Base-by-base conservation (phyloP, 2,329 filamentous ascomycete genomes). In the Akanthomyces uredinophilus region DNA sequence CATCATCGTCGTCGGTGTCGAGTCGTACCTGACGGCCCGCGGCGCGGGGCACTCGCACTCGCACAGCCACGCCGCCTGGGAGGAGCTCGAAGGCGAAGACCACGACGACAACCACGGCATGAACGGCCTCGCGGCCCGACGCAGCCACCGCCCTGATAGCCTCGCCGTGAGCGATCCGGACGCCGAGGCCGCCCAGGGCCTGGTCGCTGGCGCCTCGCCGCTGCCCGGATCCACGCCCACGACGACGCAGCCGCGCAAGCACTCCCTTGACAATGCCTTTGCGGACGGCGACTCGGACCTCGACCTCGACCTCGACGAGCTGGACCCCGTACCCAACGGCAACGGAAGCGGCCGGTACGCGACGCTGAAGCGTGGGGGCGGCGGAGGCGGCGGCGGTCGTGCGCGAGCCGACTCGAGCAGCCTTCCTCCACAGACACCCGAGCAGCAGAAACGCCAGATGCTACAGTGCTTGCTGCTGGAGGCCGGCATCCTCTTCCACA, bases 401-500 rank as follows among this genome's bases (percentile, higher is more conserved):
- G 20, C 58, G 52, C 57, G 60, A 51, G 24, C 24, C 64, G 69
- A 72, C 43, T 66, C 71, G 5, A 64, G 67, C 4, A 57, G 68
- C 16, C 65, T 71, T 6, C 73, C 74, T 5, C 63, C 44, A 53
- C 66, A 67, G 64, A 78, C 73, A 43, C 71, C 83, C 53, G 81
- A 90, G 70, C 79, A 88, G 74, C 82, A 84, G 63, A 84, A 87
- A 69, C 83, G 87, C 13, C 82, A 88, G 66, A 81, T 93, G 67
- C 77, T 93, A 11, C 91, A 95, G 73, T 93, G 90, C 67, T 78
- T 94, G 51, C 81, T 95, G 27, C 83, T 95, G 3, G 91, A 94
- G 75, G 90, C 90, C 0, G 91, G 91, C 22, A 94, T 95, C 64
- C 81, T 95, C 18, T 94, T 94, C 71, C 91, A 95, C 77, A 90